Evolutionary conservation across 768 basidiomycete genomes (phyloP), one percentile per base, ranked within the genome.

Genomic region (Lactarius akahatsu): DNA sequence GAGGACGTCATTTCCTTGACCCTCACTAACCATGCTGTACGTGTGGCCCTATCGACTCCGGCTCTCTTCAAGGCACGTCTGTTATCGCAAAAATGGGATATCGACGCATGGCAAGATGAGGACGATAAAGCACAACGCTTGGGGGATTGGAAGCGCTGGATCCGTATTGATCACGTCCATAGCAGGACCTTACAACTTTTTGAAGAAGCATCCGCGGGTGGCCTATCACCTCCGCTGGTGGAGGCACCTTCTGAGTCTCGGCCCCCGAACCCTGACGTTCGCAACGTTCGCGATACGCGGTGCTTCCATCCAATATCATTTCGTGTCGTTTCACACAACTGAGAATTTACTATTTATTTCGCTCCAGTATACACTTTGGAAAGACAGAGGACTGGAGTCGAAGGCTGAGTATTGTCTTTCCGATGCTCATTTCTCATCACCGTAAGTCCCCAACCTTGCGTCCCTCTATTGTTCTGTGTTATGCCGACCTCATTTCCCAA

Each of bases 31-130:
- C 30, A 30, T 16, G 15, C n/a, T 40, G n/a, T 59, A 7, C 47
- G 23, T 1, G n/a, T 18, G 7, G 32, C 57, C 30, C 36, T 63
- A 40, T 63, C 47, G 8, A 63, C 61, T 4, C 57, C 61, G 2
- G 30, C 40, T 32, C 65, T 66, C 38, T 62, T 52, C 57, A 66
- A 66, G 50, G 23, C 38, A 28, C 65, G 65, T 36, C 38, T 63
- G 6, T 32, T 36, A 4, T 26, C 23, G 16, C 61, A 23, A 23
- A 34, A 57, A 45, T 66, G 65, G 65, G 61, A 66, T 32, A 36
- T 59, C 23, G 47, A 40, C 15, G 61, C 40, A 16, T 66, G 65
- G 61, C 1, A 57, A 45, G 60, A 66, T 11, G 55, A 57, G 16
- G 26, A 56, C 15, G 43, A 40, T 3, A 30, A 15, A 13, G 40